Percentiles rank a stretch among this genome's conserved stretches.
Conservation (phyloP, 495 filamentous ascomycete genomes). For the Aspergillus conjunctus region DNA sequence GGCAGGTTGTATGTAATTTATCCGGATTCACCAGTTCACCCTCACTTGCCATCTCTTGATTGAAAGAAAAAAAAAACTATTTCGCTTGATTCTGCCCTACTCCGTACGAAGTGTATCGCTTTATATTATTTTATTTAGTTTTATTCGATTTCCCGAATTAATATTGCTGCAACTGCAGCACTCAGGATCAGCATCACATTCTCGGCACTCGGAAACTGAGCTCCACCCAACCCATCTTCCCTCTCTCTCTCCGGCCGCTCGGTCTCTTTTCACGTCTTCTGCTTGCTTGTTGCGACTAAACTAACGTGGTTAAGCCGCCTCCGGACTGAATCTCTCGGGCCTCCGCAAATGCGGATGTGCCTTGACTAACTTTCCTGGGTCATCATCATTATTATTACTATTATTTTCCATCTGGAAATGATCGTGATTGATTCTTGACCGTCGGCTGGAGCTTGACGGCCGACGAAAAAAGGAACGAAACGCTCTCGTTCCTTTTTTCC, state of each 20-base stretch:
- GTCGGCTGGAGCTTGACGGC: constrained; percentile 5
- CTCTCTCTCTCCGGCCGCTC: constrained; percentile 27
- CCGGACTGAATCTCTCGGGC: constrained; percentile 29
- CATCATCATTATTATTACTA: too few relatives aligned
- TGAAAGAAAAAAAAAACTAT: constrained; percentile 27
- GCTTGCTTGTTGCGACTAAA: background rate
- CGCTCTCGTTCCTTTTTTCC: background rate
- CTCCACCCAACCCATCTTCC: constrained; percentile 21
- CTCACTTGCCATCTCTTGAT: background rate
- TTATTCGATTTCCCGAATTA: too few relatives aligned
- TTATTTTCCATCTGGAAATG: too few relatives aligned
- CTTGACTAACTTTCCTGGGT: constrained; percentile 13
- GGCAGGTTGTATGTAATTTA: constrained; percentile 12
- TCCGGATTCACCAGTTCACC: background rate
- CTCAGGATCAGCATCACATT: constrained; percentile 19
- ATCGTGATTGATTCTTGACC: background rate
- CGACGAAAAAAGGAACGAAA: background rate
- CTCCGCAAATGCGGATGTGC: constrained; percentile 30
- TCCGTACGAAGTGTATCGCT: too few relatives aligned
- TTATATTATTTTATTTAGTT: constrained; percentile 11
- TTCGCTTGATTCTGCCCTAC: constrained; percentile 30
- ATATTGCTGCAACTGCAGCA: too few relatives aligned
- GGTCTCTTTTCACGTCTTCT: constrained; percentile 8
- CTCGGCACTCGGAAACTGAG: constrained; percentile 32
- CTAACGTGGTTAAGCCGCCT: constrained; percentile 17